Evolutionary conservation across 2,329 filamentous ascomycete species (phyloP).

Genomic region (Trichoderma sp.): DNA sequence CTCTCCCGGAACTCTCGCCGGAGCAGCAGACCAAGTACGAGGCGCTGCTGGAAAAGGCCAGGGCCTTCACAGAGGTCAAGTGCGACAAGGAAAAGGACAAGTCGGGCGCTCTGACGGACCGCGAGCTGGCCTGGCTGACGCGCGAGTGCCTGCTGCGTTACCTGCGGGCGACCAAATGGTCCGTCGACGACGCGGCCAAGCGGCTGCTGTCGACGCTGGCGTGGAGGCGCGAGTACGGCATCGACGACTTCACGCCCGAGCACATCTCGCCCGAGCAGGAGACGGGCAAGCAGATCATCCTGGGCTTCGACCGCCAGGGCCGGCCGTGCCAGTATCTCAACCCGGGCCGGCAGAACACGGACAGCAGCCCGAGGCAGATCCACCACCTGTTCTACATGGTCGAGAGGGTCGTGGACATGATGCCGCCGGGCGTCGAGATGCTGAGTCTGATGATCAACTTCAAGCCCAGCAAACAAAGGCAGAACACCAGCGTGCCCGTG

Average conservation of each 20-base stretch:
- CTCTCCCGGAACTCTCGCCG: conserved; percentile 59
- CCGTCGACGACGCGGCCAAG: conserved; percentile 68
- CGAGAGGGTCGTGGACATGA: conserved; percentile 82
- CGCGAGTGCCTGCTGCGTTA: conserved; percentile 90
- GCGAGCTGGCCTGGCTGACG: conserved; percentile 86
- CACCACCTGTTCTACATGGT: conserved; percentile 96
- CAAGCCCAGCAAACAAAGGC: conserved; percentile 70
- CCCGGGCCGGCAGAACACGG: conserved; percentile 89
- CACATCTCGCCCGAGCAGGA: conserved; percentile 93
- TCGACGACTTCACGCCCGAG: conserved; percentile 74
- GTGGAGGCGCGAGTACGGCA: conserved; percentile 89
- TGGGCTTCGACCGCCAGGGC: conserved; percentile 81
- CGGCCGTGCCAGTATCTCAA: conserved; percentile 90
- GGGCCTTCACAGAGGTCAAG: conserved; percentile 64
- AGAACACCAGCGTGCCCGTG: conserved; percentile 70
- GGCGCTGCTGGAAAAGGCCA: conserved; percentile 66
- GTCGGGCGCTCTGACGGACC: conserved; percentile 66
- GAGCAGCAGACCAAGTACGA: conserved; percentile 84
- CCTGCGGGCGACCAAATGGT: conserved; percentile 91
- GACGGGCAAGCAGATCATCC: conserved; percentile 88
- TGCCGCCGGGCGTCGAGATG: conserved; percentile 82
- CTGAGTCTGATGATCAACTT: conserved; percentile 89
- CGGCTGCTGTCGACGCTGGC: conserved; percentile 76
- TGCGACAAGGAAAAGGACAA: conserved; percentile 57
- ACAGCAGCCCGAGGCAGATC: conserved; percentile 78